phyloP scores from a whole-genome alignment of 2,329 filamentous ascomycete species.

The Talaromyces sp. region DNA sequence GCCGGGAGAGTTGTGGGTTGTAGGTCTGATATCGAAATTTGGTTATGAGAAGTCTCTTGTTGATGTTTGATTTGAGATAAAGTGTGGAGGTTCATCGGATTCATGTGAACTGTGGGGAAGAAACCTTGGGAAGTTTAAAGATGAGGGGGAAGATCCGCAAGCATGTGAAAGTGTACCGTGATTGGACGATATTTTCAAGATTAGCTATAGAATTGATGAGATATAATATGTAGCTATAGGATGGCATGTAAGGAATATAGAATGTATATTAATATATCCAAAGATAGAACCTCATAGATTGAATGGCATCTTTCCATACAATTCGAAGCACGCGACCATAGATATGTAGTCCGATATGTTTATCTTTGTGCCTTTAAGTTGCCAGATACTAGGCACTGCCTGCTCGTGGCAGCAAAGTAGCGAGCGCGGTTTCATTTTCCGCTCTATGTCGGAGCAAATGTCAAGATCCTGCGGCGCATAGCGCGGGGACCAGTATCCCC shows the following conservation, averaged over 20 bases:
- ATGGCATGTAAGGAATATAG: background rate
- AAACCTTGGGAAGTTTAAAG: background rate
- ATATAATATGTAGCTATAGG: background rate
- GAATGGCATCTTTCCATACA: background rate
- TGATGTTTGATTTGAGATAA: background rate
- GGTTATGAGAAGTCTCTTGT: background rate
- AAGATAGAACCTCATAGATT: background rate
- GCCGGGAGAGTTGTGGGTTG: background rate
- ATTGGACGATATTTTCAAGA: background rate
- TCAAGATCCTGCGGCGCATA: background rate
- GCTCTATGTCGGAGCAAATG: background rate
- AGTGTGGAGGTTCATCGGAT: background rate
- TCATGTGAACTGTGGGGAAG: slow-evolving; percentile 3
- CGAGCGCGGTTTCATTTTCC: background rate
- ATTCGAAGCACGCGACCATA: background rate
- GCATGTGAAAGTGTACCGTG: background rate
- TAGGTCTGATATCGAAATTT: background rate
- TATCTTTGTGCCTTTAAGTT: background rate
- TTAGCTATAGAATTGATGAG: background rate
- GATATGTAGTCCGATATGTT: background rate
- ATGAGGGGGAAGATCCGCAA: background rate
- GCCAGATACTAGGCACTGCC: background rate
- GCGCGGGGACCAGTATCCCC: background rate
- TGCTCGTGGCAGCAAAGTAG: background rate
- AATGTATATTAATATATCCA: background rate